Evolutionary conservation across 129 eudicot genomes (phyloP).

Genomic region (Tagetes erecta): DNA sequence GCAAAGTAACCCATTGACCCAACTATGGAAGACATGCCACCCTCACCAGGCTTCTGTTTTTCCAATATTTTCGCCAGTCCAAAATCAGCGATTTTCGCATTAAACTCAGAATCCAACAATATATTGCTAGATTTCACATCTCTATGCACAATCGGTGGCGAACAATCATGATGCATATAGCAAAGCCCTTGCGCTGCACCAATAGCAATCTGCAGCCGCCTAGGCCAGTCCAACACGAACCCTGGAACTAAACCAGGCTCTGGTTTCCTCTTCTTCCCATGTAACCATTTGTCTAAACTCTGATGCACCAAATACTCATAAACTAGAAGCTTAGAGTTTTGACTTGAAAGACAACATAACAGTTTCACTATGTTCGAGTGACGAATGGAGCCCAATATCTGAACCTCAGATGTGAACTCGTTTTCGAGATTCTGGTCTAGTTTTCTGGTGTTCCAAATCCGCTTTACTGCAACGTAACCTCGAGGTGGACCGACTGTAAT

Average conservation of each 20-base stretch:
- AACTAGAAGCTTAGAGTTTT: conserved; percentile 72
- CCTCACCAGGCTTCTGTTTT: conserved; percentile 52
- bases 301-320: conserved; percentile 90
- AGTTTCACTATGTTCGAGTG: conserved; percentile 88
- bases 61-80: conserved; percentile 65
- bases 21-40: conserved; percentile 60
- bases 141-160: conserved; percentile 68
- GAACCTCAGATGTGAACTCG: conserved; percentile 75
- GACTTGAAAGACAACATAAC: conserved; percentile 74
- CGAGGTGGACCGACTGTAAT: conserved; percentile 48
- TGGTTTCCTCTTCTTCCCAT: conserved; percentile 51
- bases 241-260: conserved; percentile 26
- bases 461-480: conserved; percentile 76
- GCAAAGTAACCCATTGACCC: conserved; percentile 87
- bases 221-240: conserved; percentile 62
- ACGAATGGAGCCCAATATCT: conserved; percentile 71
- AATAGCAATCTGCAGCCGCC: conserved; percentile 66
- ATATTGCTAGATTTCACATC: conserved; percentile 84
- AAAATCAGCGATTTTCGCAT: conserved; percentile 73
- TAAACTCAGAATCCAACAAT: conserved; percentile 66
- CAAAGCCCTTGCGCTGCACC: conserved; percentile 83
- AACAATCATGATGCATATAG: conserved; percentile 78
- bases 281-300: conserved; percentile 84
- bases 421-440: conserved; percentile 47
- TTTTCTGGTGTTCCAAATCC: conserved; percentile 54